phyloP scores from a whole-genome alignment of 805 yeast genomes.

The Candida michaelii region DNA sequence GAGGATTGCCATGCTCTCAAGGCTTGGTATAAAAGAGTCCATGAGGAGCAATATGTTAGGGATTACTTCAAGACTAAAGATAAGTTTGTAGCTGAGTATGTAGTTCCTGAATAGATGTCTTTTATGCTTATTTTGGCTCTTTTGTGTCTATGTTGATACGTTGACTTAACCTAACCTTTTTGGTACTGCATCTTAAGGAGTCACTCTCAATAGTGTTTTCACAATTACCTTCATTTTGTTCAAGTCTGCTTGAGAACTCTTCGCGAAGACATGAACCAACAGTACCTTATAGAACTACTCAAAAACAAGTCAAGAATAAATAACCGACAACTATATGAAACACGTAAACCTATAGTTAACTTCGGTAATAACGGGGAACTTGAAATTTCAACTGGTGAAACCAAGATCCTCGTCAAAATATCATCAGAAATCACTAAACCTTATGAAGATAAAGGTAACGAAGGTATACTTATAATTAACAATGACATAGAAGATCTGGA shows the following conservation, averaged over 20 bases:
- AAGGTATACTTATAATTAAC: conserved; percentile 80
- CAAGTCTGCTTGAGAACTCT: no score
- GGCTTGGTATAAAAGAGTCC: conserved; percentile 7
- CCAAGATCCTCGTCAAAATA: conserved; percentile 66
- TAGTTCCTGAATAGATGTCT: not conserved
- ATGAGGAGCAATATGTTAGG: conserved; percentile 2
- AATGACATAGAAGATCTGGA: conserved; percentile 80
- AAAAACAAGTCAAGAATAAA: conserved; percentile 64
- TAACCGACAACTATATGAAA: conserved; percentile 62
- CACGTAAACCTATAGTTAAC: conserved; percentile 57
- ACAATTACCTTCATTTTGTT: no score
- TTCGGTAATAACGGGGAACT: conserved; percentile 63
- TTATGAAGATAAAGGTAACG: conserved; percentile 88
- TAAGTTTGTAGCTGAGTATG: not conserved
- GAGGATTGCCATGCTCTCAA: conserved; percentile 3
- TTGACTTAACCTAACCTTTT: no score
- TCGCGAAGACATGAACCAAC: conserved; percentile 27
- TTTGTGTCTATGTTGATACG: no score
- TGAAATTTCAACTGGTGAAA: conserved; percentile 73
- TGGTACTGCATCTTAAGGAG: no score
- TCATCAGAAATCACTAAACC: conserved; percentile 79
- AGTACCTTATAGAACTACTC: conserved; percentile 62
- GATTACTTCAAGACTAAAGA: not conserved
- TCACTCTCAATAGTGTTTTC: no score
- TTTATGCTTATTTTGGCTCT: no score